These are phyloP conservation scores for Umbelopsis sp. DNA, from an alignment of 192 early-diverging fungal genomes.

Conservation along the genomic window DNA sequence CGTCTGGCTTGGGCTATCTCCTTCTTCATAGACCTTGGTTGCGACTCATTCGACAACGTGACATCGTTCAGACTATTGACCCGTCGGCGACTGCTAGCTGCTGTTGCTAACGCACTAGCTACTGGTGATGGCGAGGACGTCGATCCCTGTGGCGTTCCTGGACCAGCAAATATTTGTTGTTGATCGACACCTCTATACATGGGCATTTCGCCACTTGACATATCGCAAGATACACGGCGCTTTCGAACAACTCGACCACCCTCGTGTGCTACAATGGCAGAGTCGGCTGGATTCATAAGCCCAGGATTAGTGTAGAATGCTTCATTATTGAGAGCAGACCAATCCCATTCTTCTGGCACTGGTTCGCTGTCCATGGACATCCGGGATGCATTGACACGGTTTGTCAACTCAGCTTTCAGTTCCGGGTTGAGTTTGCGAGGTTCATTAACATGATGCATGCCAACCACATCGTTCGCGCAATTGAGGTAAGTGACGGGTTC, in stretches of 20 bases:
- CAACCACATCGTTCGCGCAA: constrained; percentile 77
- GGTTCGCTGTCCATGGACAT: not conserved
- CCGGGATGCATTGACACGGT: not conserved
- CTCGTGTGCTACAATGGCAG: constrained; percentile 1
- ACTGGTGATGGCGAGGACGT: constrained; percentile 4
- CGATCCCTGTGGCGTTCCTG: constrained; percentile 13
- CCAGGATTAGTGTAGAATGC: not conserved
- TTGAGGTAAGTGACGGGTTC: constrained; percentile 62
- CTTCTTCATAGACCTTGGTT: not conserved
- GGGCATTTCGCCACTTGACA: constrained; percentile 10
- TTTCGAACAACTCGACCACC: constrained; percentile 40
- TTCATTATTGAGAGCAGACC: not conserved
- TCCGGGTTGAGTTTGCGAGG: constrained; percentile 34
- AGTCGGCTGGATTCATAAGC: constrained; percentile 4
- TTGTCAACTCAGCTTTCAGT: not conserved
- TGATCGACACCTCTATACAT: constrained; percentile 8
- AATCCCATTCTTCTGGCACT: not conserved
- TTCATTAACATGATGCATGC: constrained; percentile 65
- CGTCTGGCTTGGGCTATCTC: constrained; percentile 2
- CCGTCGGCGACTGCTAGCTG: constrained; percentile 48
- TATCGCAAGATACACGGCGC: constrained; percentile 44
- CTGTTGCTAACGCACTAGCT: not conserved
- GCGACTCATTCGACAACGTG: constrained; percentile 13
- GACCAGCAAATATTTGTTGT: not conserved
- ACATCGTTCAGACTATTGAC: constrained; percentile 58